phyloP scores from a whole-genome alignment of 2,329 filamentous ascomycete species.

The Mycosphaerelloides madeirae region DNA sequence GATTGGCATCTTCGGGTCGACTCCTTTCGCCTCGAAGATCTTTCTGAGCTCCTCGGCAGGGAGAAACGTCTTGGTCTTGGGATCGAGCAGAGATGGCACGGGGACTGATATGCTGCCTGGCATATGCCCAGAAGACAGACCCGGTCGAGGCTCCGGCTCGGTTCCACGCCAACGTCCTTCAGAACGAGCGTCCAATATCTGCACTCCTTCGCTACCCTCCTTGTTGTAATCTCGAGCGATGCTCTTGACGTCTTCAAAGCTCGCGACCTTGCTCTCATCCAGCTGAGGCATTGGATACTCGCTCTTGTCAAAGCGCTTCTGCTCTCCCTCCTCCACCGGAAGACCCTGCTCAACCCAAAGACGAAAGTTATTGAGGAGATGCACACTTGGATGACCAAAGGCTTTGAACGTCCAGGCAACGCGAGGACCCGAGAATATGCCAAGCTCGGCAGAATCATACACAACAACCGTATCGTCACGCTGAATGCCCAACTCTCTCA shows the following conservation, averaged over 20 bases:
- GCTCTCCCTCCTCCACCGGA: constrained; percentile 73
- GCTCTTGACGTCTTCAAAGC: constrained; percentile 77
- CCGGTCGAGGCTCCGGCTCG: constrained; percentile 80
- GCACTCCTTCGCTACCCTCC: constrained; percentile 75
- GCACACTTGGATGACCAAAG: constrained; percentile 84
- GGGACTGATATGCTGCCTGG: constrained; percentile 82
- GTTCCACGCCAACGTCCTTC: constrained; percentile 74
- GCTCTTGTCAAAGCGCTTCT: constrained; percentile 44
- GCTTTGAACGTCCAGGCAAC: constrained; percentile 88
- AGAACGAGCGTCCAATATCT: constrained; percentile 84
- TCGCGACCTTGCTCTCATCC: constrained; percentile 61
- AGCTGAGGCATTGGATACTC: constrained; percentile 43
- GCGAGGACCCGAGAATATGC: constrained; percentile 88
- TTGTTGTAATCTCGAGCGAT: constrained; percentile 73
- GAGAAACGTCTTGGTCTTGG: constrained; percentile 74
- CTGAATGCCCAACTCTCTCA: constrained; percentile 82
- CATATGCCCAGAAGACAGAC: constrained; percentile 82
- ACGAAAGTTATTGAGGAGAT: constrained; percentile 92
- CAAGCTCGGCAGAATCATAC: constrained; percentile 85
- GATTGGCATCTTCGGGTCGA: constrained; percentile 75
- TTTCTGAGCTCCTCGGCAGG: constrained; percentile 66
- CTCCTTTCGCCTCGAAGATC: constrained; percentile 72
- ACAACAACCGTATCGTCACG: constrained; percentile 88
- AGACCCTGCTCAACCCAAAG: constrained; percentile 83
- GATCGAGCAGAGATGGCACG: constrained; percentile 73